Conservation (phyloP, 805 yeast genomes). For the Candida silvicultrix region DNA sequence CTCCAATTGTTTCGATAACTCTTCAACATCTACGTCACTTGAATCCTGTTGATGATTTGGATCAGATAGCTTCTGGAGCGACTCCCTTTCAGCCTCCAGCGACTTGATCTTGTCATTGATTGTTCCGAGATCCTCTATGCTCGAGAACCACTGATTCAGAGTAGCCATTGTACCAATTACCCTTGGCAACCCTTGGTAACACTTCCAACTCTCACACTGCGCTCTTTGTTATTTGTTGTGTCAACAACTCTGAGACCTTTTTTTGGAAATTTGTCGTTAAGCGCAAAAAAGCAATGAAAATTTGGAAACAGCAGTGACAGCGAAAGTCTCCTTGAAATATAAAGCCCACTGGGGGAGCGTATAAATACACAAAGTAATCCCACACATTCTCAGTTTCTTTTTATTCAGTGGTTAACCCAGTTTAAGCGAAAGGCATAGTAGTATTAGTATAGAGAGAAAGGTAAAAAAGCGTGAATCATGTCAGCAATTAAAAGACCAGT, state of each 20-base stretch:
- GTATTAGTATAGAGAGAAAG: no score
- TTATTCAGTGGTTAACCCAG: no score
- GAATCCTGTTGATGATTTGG: conserved; percentile 9
- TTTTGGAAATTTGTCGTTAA: not conserved
- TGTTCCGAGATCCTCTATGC: conserved; percentile 20
- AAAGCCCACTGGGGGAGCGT: no score
- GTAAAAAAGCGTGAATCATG: no score
- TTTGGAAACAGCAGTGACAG: not conserved
- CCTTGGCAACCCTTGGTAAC: no score
- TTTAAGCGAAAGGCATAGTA: no score
- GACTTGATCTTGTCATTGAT: conserved; percentile 21
- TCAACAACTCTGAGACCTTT: not conserved
- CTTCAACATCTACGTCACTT: conserved; percentile 10
- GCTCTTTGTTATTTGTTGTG: not conserved
- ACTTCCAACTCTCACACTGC: no score
- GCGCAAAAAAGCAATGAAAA: not conserved
- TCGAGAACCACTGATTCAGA: conserved; percentile 8
- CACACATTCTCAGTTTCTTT: no score
- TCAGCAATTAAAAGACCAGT: conserved; percentile 29
- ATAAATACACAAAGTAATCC: no score
- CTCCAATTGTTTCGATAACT: conserved; percentile 9
- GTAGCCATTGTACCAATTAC: not conserved
- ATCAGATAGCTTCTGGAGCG: conserved; percentile 8
- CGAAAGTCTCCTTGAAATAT: not conserved
- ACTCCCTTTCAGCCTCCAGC: conserved; percentile 18